phyloP scores from a whole-genome alignment of 148 eudicot genomes.

The Arctostaphylos glauca region DNA sequence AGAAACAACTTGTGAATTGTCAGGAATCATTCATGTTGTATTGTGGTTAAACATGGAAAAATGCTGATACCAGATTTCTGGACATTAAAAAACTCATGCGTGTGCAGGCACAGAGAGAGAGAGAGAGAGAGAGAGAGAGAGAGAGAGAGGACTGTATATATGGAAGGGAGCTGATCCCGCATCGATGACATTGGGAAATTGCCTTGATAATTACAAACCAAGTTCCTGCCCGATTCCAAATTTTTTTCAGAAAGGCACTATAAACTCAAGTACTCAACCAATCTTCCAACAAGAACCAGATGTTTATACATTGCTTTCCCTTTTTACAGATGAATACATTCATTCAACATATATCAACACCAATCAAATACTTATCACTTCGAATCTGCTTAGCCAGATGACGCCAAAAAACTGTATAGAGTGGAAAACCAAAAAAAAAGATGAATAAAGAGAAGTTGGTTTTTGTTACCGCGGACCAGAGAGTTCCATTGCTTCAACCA shows the following conservation, averaged over 20 bases:
- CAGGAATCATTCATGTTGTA: not conserved
- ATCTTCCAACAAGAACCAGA: slow-evolving; percentile 8
- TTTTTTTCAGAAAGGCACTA: not conserved
- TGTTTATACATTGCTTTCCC: slow-evolving; percentile 16
- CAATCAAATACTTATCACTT: slow-evolving; percentile 10
- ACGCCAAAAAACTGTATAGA: slow-evolving; percentile 1
- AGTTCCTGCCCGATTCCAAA: not conserved
- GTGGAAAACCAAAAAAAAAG: not conserved
- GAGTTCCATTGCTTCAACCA: slow-evolving; percentile 88
- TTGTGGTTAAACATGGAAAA: not conserved
- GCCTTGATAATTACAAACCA: not conserved
- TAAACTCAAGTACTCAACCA: not conserved
- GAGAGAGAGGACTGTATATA: not conserved
- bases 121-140: not conserved
- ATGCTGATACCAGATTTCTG: not conserved
- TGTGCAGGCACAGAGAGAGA: not conserved
- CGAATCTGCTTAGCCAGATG: not conserved
- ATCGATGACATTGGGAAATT: not conserved
- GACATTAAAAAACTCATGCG: not conserved
- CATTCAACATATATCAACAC: slow-evolving; percentile 22
- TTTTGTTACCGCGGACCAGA: slow-evolving; percentile 72
- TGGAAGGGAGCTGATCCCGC: not conserved
- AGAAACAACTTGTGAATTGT: not conserved
- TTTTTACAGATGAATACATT: slow-evolving; percentile 23
- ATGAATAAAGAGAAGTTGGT: not conserved